A percentile compares a stretch with the other conserved stretches of the same genome.
These are phyloP conservation scores for Croton setiger DNA, from an alignment of 441 rosid genomes.

Conservation along the genomic window DNA sequence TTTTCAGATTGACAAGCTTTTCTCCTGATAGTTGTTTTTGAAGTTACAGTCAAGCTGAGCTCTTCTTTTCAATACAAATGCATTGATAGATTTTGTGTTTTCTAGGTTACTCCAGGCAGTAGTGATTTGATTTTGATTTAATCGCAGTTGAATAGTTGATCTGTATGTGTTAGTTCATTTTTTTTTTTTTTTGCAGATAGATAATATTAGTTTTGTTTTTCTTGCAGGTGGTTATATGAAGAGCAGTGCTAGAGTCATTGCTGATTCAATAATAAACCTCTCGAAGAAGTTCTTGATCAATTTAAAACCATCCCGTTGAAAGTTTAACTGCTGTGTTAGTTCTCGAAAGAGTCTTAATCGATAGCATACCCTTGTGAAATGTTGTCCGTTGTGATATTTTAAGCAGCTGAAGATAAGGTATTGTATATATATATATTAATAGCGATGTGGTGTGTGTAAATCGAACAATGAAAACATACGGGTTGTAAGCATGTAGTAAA, in stretches of 20 bases:
- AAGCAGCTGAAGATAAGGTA: no score
- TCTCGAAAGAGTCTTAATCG: no score
- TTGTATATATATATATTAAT: no score
- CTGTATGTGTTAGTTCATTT: not conserved
- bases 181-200: not conserved
- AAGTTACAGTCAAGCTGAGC: not conserved
- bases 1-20: not conserved
- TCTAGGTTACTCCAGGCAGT: not conserved
- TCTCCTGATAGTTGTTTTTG: not conserved
- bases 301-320: slow-evolving; percentile 12
- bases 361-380: no score
- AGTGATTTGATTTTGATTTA: not conserved
- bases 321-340: not conserved
- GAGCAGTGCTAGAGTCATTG: slow-evolving; percentile 85
- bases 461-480: no score
- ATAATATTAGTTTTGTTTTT: not conserved
- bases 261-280: slow-evolving; percentile 76
- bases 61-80: not conserved
- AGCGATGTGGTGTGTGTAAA: no score
- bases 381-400: no score
- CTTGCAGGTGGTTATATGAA: slow-evolving; percentile 94
- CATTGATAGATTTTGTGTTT: not conserved
- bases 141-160: not conserved
- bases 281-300: slow-evolving; percentile 54
- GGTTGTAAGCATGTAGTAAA: no score